Evolutionary conservation across 106 monocot genomes (phyloP), one percentile per base, ranked within the genome.

Genomic region (Allium fistulosum): DNA sequence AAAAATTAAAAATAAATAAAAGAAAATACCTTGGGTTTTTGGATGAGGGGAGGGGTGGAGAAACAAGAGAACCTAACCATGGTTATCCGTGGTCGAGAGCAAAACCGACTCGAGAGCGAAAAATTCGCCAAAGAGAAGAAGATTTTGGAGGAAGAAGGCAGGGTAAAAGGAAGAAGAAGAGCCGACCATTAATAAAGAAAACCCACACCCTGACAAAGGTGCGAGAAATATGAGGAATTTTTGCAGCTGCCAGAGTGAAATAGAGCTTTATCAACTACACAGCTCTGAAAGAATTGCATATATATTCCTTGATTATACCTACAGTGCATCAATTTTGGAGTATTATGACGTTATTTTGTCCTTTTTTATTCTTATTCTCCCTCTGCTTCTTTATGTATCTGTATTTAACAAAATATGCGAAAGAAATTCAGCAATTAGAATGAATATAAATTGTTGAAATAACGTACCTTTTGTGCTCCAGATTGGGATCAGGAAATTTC

Each of bases 51-150:
- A 26, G 78, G 76, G 13, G 76, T 53, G 8, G 78, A 68, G 60
- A 88, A 88, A 57, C 88, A 88, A 46, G 88, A 76, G 71, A 88
- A 84, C 49, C 58, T 70, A 49, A 84, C 81, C 84, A 88, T 88
- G 59, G 37, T 94, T 94, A 94, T 73, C 94, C 94, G 58, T 94
- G 84, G 79, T 94, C 94, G 59, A 94, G 77, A 71, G 80, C 82
- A 51, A 82, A 80, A 37, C 90, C 87, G 76, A 87, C 80, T 61
- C 82, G 53, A 26, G 81, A 61, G 67, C 87, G 84, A 51, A 90
- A 75, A 27, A 94, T 37, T 67, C 87, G 81, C 90, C 90, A 90
- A 60, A 87, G 63, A 51, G 48, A 63, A 27, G 80, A 79, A 13
- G 77, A 66, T 65, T 62, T 81, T 57, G 77, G 65, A 66, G 60